Base-by-base conservation (phyloP, 495 filamentous ascomycete species). In the Cercophora newfieldiana region DNA sequence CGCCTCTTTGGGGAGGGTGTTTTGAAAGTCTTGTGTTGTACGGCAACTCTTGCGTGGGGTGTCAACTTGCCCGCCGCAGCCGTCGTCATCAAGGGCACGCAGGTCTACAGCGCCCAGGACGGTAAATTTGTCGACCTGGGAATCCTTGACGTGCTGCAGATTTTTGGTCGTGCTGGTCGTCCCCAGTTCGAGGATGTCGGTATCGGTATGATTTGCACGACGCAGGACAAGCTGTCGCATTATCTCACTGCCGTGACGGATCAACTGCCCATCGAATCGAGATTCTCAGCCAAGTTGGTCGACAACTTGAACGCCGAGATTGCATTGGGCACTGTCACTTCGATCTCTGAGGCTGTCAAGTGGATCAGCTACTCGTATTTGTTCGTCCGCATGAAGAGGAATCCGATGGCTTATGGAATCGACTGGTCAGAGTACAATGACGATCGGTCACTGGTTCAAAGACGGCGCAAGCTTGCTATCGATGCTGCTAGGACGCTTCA, bases 291-390 rank as follows among this genome's bases (percentile, higher is more conserved):
- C 60, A 93, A 92, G 71, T 80, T 99, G 3, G 93, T 98, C 5
- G 95, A 99, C 71, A 99, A 98, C 67, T 75, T 99, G 62, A 99
- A 99, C 69, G 95, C 95, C 26, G 95, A 99, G 74, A 92, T 98
- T 62, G 86, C 92, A 0, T 81, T 99, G 19, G 95, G 95, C 10
- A 99, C 95, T 0, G 96, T 99, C 51, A 97, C 94, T 1, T 97
- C 94, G 7, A 88, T 99, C n/a, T 76, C 88, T 12, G 95, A 99
- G 76, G 95, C 90, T 5, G 93, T 97, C 0, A 90, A 94, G 71
- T 99, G 95, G 95, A 87, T 99, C 12, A 93, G 95, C 14, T 98
- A 99, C 74, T 97, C 94, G 1, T 99, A 98, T 73, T 84, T 99
- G 2, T 98, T 94, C 69, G 94, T 98, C 48, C 89, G 95, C 31